Evolutionary conservation across 23 red algal genomes (phyloP), one percentile per base, ranked within the genome.

Genomic region (Agarophyton chilense): DNA sequence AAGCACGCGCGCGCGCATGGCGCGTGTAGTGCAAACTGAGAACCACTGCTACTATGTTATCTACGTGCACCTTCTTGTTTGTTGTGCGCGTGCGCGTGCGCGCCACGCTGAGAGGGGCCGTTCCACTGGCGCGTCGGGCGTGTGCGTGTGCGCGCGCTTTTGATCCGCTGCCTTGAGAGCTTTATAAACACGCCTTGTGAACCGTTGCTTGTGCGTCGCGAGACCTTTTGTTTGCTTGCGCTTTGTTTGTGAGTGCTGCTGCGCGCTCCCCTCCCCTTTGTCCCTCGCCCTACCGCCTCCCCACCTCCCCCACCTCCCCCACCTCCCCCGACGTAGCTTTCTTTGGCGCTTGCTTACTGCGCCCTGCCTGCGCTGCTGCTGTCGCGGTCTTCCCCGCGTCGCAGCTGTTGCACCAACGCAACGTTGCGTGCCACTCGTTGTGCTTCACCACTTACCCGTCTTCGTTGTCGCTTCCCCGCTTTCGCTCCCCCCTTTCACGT

Each of bases 51-150:
- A 56, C 16, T 56, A 17, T 56, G 52, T 16, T 16, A 16, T 17
- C 52, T 56, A 17, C n/a, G 60, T 10, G 34, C 34, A 65, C 16
- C 60, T 65, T 65, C 28, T 65, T 65, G 34, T 65, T 31, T 33
- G 28, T 65, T 33, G 26, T 31, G 60, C 8, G 16, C 60, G 26
- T 16, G 18, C 31, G 7, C 21, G 21, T 24, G 21, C 46, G 68
- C 46, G 41, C 68, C 42, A 74, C n/a, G n/a, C n/a, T n/a, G n/a
- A n/a, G n/a, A n/a, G n/a, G n/a, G 46, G n/a, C 41, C 6, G 21
- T 35, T 74, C 46, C 46, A 74, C 68, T 74, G 68, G 42, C 46
- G 65, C 65, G 42, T 35, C 26, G 41, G n/a, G n/a, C n/a, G n/a
- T n/a, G n/a, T n/a, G n/a, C n/a, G n/a, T n/a, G n/a, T n/a, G n/a